phyloP scores from a whole-genome alignment of 306 rosid genomes.

The Cucumis melo region DNA sequence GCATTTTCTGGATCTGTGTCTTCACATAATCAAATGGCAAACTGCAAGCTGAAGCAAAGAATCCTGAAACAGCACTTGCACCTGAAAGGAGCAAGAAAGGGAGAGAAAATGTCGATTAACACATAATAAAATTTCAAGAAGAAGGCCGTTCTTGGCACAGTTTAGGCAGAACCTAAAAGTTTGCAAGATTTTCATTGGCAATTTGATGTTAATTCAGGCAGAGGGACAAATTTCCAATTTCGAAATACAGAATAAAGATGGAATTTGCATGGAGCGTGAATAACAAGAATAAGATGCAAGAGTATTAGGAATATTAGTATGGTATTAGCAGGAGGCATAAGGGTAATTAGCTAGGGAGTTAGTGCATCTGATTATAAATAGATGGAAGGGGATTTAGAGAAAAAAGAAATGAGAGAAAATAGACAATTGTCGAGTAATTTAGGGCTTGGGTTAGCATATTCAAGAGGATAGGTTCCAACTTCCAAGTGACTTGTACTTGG shows the following conservation, averaged over 20 bases:
- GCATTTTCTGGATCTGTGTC: constrained; percentile 98
- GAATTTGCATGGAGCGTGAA: background rate
- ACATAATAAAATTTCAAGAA: background rate
- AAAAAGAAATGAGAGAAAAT: too few species aligned
- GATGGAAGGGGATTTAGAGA: too few species aligned
- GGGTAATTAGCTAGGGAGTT: too few species aligned
- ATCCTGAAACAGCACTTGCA: constrained; percentile 87
- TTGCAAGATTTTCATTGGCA: background rate
- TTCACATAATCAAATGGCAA: constrained; percentile 92
- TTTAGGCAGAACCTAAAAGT: background rate
- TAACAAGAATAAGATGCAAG: background rate
- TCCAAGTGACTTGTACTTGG: too few species aligned
- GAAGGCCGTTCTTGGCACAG: background rate
- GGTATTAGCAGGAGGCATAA: too few species aligned
- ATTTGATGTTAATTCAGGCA: background rate
- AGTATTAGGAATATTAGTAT: too few species aligned
- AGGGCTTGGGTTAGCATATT: too few species aligned
- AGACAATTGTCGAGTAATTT: too few species aligned
- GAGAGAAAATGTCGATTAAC: background rate
- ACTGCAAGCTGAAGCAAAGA: constrained; percentile 92
- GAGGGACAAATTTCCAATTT: background rate
- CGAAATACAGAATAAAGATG: background rate
- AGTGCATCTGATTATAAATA: too few species aligned
- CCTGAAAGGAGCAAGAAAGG: constrained; percentile 22
- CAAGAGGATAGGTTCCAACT: too few species aligned